Conservation (phyloP, 805 yeast species). For the Kodamaea jinghongensis region DNA sequence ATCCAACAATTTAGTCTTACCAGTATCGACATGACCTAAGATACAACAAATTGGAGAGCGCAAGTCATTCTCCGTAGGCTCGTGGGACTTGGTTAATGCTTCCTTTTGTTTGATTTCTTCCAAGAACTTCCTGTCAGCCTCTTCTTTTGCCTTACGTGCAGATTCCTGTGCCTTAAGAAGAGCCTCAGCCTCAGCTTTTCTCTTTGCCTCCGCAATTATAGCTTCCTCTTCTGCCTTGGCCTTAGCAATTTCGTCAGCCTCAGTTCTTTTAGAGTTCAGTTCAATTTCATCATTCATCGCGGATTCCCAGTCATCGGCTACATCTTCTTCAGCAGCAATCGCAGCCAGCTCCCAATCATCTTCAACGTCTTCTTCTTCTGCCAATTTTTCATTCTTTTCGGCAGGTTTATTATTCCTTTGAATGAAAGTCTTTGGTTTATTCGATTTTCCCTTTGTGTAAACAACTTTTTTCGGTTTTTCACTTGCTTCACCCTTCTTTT, state of each 20-base stretch:
- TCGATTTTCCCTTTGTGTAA: slow-evolving; percentile 69
- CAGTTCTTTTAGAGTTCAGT: slow-evolving; percentile 23
- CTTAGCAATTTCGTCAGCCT: slow-evolving; percentile 15
- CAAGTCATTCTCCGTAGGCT: slow-evolving; percentile 49
- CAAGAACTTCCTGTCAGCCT: slow-evolving; percentile 14
- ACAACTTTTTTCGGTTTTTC: slow-evolving; percentile 64
- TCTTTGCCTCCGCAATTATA: slow-evolving; percentile 30
- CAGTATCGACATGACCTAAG: slow-evolving; percentile 99
- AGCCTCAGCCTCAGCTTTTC: slow-evolving; percentile 15
- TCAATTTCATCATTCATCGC: slow-evolving; percentile 36
- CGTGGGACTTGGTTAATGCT: slow-evolving; percentile 14
- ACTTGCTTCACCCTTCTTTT: slow-evolving; percentile 27
- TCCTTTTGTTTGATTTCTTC: slow-evolving; percentile 12
- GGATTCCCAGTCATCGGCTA: slow-evolving; percentile 52
- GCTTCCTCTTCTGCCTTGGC: slow-evolving; percentile 15
- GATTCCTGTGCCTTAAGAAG: slow-evolving; percentile 19
- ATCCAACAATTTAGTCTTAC: slow-evolving; percentile 95
- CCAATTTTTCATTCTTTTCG: slow-evolving; percentile 28
- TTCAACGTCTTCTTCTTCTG: slow-evolving; percentile 56
- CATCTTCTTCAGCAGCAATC: slow-evolving; percentile 55
- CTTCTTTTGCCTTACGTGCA: slow-evolving; percentile 36
- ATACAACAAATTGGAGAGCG: slow-evolving; percentile 99
- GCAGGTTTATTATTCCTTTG: slow-evolving; percentile 22
- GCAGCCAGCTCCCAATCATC: slow-evolving; percentile 88
- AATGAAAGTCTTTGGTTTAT: slow-evolving; percentile 37